A percentile compares a stretch with the other conserved stretches of the same genome.
Conservation (phyloP, 78 protist species). For the Mastigamoeba balamuthi region DNA sequence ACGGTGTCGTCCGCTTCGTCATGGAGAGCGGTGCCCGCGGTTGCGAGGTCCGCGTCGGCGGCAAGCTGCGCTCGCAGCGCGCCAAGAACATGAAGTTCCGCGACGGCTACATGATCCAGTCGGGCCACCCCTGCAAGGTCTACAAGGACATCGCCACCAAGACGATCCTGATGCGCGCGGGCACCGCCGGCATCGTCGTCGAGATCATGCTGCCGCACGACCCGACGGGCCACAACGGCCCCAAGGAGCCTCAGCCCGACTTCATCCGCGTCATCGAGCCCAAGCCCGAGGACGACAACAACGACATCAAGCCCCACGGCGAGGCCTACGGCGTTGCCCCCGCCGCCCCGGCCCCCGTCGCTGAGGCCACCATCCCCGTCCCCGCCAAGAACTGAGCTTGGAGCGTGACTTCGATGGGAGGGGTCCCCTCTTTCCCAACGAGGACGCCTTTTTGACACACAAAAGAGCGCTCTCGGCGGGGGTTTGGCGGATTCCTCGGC, state of each 20-base stretch:
- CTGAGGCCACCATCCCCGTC: no score
- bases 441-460: no score
- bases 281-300: slow-evolving; percentile 72
- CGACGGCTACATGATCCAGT: slow-evolving; percentile 97
- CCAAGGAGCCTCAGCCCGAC: slow-evolving; percentile 77
- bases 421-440: no score
- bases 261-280: slow-evolving; percentile 72
- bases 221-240: slow-evolving; percentile 82
- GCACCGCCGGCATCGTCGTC: slow-evolving; percentile 94
- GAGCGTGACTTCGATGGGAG: no score
- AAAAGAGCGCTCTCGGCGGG: no score
- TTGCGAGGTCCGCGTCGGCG: slow-evolving; percentile 94
- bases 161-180: slow-evolving; percentile 79
- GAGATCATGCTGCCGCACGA: slow-evolving; percentile 95
- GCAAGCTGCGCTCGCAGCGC: slow-evolving; percentile 98
- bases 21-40: slow-evolving; percentile 99
- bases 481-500: no score
- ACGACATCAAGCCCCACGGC: no score
- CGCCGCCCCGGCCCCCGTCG: background rate
- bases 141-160: slow-evolving; percentile 88
- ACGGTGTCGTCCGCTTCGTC: slow-evolving; percentile 93
- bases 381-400: no score
- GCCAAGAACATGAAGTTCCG: slow-evolving; percentile 98
- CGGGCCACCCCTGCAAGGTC: slow-evolving; percentile 79
- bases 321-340: background rate